Conservation (phyloP, 257 asterid genomes). For the Capsicum chinense region DNA sequence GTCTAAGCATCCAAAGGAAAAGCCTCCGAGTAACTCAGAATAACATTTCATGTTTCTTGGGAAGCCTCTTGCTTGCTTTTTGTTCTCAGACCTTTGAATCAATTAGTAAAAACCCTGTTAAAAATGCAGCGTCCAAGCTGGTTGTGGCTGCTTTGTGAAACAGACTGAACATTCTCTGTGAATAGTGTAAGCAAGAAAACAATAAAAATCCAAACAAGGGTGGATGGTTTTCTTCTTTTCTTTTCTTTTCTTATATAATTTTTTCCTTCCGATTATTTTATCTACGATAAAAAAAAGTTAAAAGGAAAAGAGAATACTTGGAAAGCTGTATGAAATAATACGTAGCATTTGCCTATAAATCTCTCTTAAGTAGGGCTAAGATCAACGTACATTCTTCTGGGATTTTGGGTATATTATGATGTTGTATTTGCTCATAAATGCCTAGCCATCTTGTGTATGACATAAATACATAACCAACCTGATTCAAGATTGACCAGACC, state of each 20-base stretch:
- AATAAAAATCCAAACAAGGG: not conserved
- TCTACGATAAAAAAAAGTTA: too few relatives aligned
- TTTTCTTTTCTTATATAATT: not conserved
- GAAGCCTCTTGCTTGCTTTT: not conserved
- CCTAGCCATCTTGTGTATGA: too few relatives aligned
- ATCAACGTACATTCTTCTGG: too few relatives aligned
- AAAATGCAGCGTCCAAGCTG: not conserved
- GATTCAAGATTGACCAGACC: too few relatives aligned
- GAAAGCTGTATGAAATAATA: too few relatives aligned
- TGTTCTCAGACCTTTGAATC: conserved; percentile 1
- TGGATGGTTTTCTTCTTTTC: not conserved
- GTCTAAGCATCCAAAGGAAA: conserved; percentile 95
- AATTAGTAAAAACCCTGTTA: conserved; percentile 11
- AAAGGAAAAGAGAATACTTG: too few relatives aligned
- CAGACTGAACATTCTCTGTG: conserved; percentile 6
- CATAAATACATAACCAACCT: too few relatives aligned
- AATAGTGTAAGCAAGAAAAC: not conserved
- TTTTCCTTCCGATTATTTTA: too few relatives aligned
- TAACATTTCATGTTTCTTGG: conserved; percentile 37
- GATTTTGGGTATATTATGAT: too few relatives aligned
- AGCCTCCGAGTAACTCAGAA: conserved; percentile 76
- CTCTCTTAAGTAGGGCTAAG: too few relatives aligned
- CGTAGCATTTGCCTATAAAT: too few relatives aligned
- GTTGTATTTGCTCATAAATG: too few relatives aligned
- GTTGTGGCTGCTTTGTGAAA: not conserved